Percentiles rank a stretch among this genome's conserved stretches.
Evolutionary conservation across 495 filamentous ascomycete species (phyloP).

Genomic region (Hypoxylon fuscum): DNA sequence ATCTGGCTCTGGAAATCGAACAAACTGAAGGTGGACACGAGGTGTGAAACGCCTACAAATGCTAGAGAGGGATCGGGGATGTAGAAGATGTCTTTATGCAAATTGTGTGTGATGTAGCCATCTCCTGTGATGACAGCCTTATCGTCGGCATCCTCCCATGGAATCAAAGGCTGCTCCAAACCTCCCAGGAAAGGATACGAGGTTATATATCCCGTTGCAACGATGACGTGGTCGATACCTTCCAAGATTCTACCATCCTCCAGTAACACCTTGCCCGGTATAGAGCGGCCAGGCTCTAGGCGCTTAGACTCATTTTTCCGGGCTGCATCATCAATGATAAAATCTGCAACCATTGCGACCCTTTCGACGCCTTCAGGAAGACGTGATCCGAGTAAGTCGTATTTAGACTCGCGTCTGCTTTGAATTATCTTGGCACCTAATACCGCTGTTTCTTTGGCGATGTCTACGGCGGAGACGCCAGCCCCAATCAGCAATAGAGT

Average conservation of each 20-base stretch:
- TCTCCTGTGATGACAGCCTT: conserved; percentile 65
- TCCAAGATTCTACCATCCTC: conserved; percentile 53
- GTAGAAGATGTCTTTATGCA: conserved; percentile 74
- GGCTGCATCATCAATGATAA: conserved; percentile 29
- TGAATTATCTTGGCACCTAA: conserved; percentile 64
- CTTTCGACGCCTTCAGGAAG: conserved; percentile 59
- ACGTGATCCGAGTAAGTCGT: conserved; percentile 60
- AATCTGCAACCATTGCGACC: conserved; percentile 59
- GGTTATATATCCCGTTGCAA: conserved; percentile 74
- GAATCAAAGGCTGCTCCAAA: conserved; percentile 50
- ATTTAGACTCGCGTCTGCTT: conserved; percentile 64
- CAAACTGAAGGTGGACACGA: conserved; percentile 68
- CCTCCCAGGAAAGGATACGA: conserved; percentile 65
- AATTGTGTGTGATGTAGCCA: conserved; percentile 71
- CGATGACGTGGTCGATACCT: conserved; percentile 62
- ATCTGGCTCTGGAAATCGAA: conserved; percentile 74
- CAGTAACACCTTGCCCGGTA: conserved; percentile 41
- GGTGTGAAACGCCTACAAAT: conserved; percentile 69
- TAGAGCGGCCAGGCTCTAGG: conserved; percentile 17
- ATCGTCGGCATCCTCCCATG: conserved; percentile 53
- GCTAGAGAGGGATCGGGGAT: conserved; percentile 69
- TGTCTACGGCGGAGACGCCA: conserved; percentile 68
- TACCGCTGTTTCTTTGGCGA: conserved; percentile 63
- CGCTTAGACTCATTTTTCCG: conserved; percentile 34
- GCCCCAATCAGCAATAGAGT: conserved; percentile 69